These are phyloP conservation scores for Bipolaris bicolor DNA, from an alignment of 2,329 filamentous ascomycete genomes.

Conservation along the genomic window DNA sequence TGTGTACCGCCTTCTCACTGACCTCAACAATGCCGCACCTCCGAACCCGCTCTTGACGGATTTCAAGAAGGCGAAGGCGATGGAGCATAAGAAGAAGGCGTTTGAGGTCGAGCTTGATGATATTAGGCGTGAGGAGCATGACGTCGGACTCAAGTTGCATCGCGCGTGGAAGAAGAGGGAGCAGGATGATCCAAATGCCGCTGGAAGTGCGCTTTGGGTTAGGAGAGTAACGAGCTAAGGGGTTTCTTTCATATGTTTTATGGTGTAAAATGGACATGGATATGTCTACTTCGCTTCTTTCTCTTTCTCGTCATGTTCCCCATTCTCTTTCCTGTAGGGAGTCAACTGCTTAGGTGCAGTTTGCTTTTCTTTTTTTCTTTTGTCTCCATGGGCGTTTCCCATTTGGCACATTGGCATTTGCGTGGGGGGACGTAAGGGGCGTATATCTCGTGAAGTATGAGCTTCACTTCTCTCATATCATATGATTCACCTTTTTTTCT, in stretches of 20 bases:
- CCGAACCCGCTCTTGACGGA: constrained; percentile 49
- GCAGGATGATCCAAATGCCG: constrained; percentile 42
- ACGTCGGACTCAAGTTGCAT: constrained; percentile 50
- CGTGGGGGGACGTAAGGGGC: no score
- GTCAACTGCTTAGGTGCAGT: background rate
- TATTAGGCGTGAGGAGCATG: constrained; percentile 48
- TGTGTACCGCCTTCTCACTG: constrained; percentile 44
- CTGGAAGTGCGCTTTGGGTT: constrained; percentile 48
- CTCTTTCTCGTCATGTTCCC: background rate
- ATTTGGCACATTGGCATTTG: constrained; percentile 15
- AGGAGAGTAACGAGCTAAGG: constrained; percentile 42
- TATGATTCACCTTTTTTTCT: no score
- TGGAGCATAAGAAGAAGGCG: constrained; percentile 44
- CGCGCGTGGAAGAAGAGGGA: constrained; percentile 50
- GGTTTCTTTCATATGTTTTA: background rate
- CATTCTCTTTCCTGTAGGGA: background rate
- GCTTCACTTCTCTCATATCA: no score
- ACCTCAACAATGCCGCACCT: constrained; percentile 44
- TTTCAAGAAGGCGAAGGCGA: constrained; percentile 41
- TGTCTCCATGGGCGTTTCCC: background rate
- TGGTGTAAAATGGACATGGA: background rate
- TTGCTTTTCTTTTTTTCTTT: background rate
- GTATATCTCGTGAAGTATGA: no score
- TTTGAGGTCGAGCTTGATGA: constrained; percentile 49
- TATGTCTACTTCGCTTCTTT: background rate